A percentile compares a stretch with the other conserved stretches of the same genome.
These are phyloP conservation scores for Penicillium rolfsii DNA, from an alignment of 2,329 filamentous ascomycete species.

Conservation along the genomic window DNA sequence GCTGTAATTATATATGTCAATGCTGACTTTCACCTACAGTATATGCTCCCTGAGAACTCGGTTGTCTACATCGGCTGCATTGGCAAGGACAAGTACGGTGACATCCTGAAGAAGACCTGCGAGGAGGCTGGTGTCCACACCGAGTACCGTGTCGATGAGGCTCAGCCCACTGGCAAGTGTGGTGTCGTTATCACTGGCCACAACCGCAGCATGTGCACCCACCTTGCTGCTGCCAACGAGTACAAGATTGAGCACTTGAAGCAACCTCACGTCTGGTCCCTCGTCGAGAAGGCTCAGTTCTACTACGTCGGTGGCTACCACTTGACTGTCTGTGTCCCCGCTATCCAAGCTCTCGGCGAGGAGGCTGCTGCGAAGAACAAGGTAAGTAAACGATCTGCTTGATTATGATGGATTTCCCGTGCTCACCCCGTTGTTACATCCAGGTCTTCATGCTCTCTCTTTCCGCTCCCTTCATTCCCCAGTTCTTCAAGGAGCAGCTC, in stretches of 20 bases:
- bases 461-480: slow-evolving; percentile 90
- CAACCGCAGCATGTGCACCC: slow-evolving; percentile 92
- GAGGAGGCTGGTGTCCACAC: slow-evolving; percentile 85
- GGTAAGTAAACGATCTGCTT: slow-evolving; percentile 47
- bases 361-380: slow-evolving; percentile 90
- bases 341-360: slow-evolving; percentile 85
- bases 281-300: slow-evolving; percentile 83
- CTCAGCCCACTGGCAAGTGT: slow-evolving; percentile 85
- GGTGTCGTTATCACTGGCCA: slow-evolving; percentile 96
- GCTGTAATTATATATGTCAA: background rate
- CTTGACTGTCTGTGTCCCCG: slow-evolving; percentile 91
- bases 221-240: slow-evolving; percentile 94
- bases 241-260: slow-evolving; percentile 95
- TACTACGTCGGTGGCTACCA: slow-evolving; percentile 98
- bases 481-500: slow-evolving; percentile 97
- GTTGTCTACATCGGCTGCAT: slow-evolving; percentile 94
- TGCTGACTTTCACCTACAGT: slow-evolving; percentile 54
- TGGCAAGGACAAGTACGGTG: slow-evolving; percentile 93
- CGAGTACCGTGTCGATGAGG: slow-evolving; percentile 89
- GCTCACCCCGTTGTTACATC: slow-evolving; percentile 4
- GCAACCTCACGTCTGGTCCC: slow-evolving; percentile 84
- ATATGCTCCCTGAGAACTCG: slow-evolving; percentile 86
- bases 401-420: background rate
- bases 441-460: slow-evolving; percentile 82
- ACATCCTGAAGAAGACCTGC: slow-evolving; percentile 83